Evolutionary conservation across 805 yeast genomes (phyloP), one percentile per base, ranked within the genome.

Genomic region (Torulaspora quercuum): DNA sequence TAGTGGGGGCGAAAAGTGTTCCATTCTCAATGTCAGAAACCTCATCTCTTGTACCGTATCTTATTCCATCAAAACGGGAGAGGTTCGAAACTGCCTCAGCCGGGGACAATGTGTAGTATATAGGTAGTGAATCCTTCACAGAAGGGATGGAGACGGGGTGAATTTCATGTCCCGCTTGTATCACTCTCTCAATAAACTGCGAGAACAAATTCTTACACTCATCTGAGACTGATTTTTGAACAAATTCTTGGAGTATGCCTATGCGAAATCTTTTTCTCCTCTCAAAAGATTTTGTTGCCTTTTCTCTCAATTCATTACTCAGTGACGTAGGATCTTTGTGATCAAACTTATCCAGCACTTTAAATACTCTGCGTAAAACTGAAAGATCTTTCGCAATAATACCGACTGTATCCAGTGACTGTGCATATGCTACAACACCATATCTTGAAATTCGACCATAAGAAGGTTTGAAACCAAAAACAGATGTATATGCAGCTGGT

Each of bases 31-130:
- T 52, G 22, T 62, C 72, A 6, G 30, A 24, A 1, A 47, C 43
- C 19, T 53, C 59, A 1, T 72, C 67, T 24, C 83, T 66, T 37
- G 53, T 61, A 0, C 97, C 97, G 55, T 81, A 92, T 38, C 97
- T 68, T 13, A 89, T 66, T 2, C 98, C 98, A 61, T 92, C 98
- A 54, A 73, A 92, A 20, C 97, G 69, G 1, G 96, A 75, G 32
- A 92, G 69, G 55, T 92, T 92, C 0, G 97, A 90, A 1, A 94
- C 80, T 0, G 97, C 97, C 54, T 92, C 98, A 0, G 96, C 83
- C 0, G 96, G 83, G 2, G 92, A 89, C 23, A 94, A 50, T 0
- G 95, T 83, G 56, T 84, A 90, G 60, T 92, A 92, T 0, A 87
- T 75, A 17, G 94, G 88, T 11, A 92, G 62, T 16, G 89, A 72